Base-by-base conservation (phyloP, 306 rosid species). In the Cicer judaicum region DNA sequence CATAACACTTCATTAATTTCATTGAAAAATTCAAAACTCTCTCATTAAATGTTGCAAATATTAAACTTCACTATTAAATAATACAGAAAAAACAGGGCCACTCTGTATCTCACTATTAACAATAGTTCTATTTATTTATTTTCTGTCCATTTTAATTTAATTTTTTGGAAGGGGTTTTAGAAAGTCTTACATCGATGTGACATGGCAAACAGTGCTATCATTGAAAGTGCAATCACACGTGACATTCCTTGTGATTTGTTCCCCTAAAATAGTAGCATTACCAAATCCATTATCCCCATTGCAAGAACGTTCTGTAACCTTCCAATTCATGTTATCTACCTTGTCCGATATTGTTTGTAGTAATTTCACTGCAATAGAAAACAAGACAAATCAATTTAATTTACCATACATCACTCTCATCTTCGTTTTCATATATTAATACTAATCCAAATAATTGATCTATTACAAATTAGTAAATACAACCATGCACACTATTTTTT, bases 281-380 rank as follows among this genome's bases (percentile, higher is more conserved):
- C 18, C 12, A 4, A 93, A 75, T 38, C 84, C 84, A 39, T 19
- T 75, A 12, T 55, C 72, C 4, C 2, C 73, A 16, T 1, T 54
- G 82, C 96, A 92, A 36, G 89, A 87, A 77, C 79, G 78, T 44
- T 75, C 70, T 29, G 75, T 81, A 12, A 89, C 79, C 16, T 50
- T 84, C 98, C 98, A 89, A 29, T 69, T 59, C 69, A 79, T 7
- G 10, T 66, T 82, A 63, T 36, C 13, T 55, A 92, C 39, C 18
- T 86, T 83, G 42, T 68, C 49, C 1, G 90, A 86, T 76, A 92
- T 89, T 75, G 90, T 70, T 79, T 79, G 76, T 1, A 88, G 84
- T 71, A 19, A 29, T 79, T 72, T 80, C 82, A 85, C 92, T 88
- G 88, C 52, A 68, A 12, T 40, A 63, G 8, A 63, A 12, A 40